Conservation (phyloP, 2,329 filamentous ascomycete species). For the Emergomyces orientalis region DNA sequence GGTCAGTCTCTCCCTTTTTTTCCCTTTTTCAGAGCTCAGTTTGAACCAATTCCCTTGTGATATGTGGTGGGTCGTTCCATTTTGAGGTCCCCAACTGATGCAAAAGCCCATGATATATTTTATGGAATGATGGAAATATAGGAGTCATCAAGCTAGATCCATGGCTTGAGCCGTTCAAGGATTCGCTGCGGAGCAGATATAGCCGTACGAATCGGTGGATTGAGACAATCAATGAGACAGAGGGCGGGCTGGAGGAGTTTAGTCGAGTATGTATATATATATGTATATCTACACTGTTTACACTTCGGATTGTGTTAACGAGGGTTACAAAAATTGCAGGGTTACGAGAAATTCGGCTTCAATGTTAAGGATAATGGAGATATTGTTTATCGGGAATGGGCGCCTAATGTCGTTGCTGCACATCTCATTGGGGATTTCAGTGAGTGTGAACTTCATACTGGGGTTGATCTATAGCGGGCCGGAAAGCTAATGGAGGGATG, state of each 20-base stretch:
- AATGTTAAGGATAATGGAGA: slow-evolving; percentile 72
- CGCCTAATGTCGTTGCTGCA: slow-evolving; percentile 75
- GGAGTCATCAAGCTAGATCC: slow-evolving; percentile 83
- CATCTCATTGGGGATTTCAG: slow-evolving; percentile 92
- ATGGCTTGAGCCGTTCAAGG: slow-evolving; percentile 78
- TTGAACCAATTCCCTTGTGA: background rate
- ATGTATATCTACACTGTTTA: background rate
- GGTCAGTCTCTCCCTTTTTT: slow-evolving; percentile 18
- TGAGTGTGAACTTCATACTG: slow-evolving; percentile 36
- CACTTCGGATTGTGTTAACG: slow-evolving; percentile 4
- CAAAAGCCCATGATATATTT: background rate
- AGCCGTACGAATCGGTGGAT: slow-evolving; percentile 79
- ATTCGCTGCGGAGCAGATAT: slow-evolving; percentile 65
- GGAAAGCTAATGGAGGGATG: background rate
- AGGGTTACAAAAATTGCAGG: slow-evolving; percentile 42
- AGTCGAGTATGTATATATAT: slow-evolving; percentile 62
- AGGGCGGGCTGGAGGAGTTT: slow-evolving; percentile 88
- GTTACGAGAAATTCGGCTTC: slow-evolving; percentile 78
- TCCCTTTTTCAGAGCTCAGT: background rate
- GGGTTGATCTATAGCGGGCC: background rate
- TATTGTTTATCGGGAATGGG: slow-evolving; percentile 92
- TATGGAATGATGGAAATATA: slow-evolving; percentile 11
- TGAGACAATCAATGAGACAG: slow-evolving; percentile 66
- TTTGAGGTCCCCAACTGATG: background rate
- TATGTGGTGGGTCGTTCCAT: background rate